A percentile compares a stretch with the other conserved stretches of the same genome.
phyloP scores from a whole-genome alignment of 2,329 filamentous ascomycete species.

The Pseudogymnoascus sp. region DNA sequence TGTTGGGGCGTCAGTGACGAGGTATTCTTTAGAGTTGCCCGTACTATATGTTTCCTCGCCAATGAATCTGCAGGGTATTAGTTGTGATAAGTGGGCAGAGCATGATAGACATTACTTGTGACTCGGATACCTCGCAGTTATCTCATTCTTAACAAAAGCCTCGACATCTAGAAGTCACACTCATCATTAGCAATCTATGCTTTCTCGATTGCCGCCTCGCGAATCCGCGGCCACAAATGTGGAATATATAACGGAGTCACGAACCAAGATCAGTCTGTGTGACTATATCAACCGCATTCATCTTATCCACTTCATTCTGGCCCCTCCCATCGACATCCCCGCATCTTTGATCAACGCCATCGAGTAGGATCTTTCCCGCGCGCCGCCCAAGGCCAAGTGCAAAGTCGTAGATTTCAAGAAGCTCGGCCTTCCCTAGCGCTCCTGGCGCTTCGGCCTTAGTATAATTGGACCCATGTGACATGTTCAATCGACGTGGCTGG shows the following conservation, averaged over 20 bases:
- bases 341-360: slow-evolving; percentile 50
- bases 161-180: slow-evolving; percentile 51
- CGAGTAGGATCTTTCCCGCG: slow-evolving; percentile 59
- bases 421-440: slow-evolving; percentile 32
- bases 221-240: not conserved
- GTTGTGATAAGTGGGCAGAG: not conserved
- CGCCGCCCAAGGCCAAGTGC: slow-evolving; percentile 61
- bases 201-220: slow-evolving; percentile 11
- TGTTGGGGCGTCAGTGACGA: slow-evolving; percentile 55
- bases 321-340: slow-evolving; percentile 26
- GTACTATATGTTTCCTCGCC: slow-evolving; percentile 71
- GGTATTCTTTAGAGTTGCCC: slow-evolving; percentile 57
- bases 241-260: slow-evolving; percentile 15
- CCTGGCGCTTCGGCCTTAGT: slow-evolving; percentile 1
- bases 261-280: slow-evolving; percentile 67
- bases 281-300: slow-evolving; percentile 68
- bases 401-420: slow-evolving; percentile 61
- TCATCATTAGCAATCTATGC: slow-evolving; percentile 3
- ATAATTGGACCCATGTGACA: slow-evolving; percentile 4
- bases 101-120: slow-evolving; percentile 46
- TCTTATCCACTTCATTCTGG: slow-evolving; percentile 47
- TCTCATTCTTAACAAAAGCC: slow-evolving; percentile 54
- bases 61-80: slow-evolving; percentile 47
- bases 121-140: slow-evolving; percentile 50
- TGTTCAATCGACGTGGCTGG: not conserved